phyloP scores from a whole-genome alignment of 176 grass and related monocot genomes.

The Eleusine indica region DNA sequence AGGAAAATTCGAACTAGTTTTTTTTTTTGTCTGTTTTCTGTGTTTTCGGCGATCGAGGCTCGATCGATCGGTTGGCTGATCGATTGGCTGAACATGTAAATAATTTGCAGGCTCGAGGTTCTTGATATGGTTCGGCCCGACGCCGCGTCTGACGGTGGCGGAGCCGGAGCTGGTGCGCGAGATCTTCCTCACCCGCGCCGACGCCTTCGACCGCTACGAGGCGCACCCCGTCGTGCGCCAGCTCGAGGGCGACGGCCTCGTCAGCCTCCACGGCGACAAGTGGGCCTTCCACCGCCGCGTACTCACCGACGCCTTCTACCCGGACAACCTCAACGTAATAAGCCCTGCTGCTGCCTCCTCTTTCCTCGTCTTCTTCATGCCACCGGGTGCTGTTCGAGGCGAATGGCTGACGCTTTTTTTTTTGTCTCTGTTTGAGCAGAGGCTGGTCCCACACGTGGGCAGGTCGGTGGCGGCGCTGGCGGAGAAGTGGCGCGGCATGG shows the following conservation, averaged over 20 bases:
- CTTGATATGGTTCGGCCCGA: slow-evolving; percentile 91
- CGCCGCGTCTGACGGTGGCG: slow-evolving; percentile 67
- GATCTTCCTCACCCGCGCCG: slow-evolving; percentile 68
- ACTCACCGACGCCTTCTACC: slow-evolving; percentile 67
- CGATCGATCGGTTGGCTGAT: neutral
- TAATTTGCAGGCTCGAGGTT: slow-evolving; percentile 59
- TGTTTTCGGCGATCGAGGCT: slow-evolving; percentile 20
- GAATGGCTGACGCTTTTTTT: neutral
- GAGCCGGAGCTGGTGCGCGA: slow-evolving; percentile 85
- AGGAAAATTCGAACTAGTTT: neutral
- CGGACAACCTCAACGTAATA: slow-evolving; percentile 80
- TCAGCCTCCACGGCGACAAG: slow-evolving; percentile 77
- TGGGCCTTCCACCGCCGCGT: slow-evolving; percentile 87
- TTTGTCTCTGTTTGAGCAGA: slow-evolving; percentile 32
- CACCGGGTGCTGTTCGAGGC: no score
- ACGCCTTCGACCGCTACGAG: slow-evolving; percentile 85
- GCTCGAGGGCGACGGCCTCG: slow-evolving; percentile 85
- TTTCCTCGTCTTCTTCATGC: neutral
- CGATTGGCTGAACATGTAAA: neutral
- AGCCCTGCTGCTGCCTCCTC: neutral
- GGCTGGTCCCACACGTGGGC: slow-evolving; percentile 69
- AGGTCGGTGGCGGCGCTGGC: slow-evolving; percentile 61
- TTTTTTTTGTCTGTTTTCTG: slow-evolving; percentile 5
- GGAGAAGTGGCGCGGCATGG: slow-evolving; percentile 63
- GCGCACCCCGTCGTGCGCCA: slow-evolving; percentile 78